Evolutionary conservation across 2,329 filamentous ascomycete species (phyloP).

Genomic region (Knufia fluminis): DNA sequence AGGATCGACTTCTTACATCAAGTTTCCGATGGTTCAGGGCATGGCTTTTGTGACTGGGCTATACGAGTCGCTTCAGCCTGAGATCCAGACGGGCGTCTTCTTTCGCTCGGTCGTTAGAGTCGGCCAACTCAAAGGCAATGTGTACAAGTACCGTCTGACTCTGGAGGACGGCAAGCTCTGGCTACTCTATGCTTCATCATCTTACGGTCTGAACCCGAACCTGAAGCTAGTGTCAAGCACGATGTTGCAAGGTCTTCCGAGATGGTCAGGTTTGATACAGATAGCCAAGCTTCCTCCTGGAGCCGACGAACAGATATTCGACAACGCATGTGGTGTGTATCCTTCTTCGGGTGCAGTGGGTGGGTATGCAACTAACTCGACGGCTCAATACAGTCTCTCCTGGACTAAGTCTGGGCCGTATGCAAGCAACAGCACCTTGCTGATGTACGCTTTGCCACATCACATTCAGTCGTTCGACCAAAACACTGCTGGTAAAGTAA

Average conservation of each 20-base stretch:
- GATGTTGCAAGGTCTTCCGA: slow-evolving; percentile 53
- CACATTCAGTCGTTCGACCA: slow-evolving; percentile 67
- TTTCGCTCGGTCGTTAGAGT: slow-evolving; percentile 55
- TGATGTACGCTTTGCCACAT: slow-evolving; percentile 86
- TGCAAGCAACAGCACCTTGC: slow-evolving; percentile 45
- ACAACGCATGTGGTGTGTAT: slow-evolving; percentile 67
- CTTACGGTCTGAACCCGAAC: slow-evolving; percentile 49
- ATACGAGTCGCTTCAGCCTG: slow-evolving; percentile 61
- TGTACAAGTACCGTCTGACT: slow-evolving; percentile 66
- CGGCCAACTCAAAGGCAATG: slow-evolving; percentile 49
- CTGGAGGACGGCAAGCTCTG: slow-evolving; percentile 66
- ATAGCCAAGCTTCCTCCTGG: slow-evolving; percentile 64
- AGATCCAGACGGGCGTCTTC: slow-evolving; percentile 64
- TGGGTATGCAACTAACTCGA: slow-evolving; percentile 50
- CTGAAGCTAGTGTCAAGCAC: slow-evolving; percentile 59
- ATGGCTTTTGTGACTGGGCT: slow-evolving; percentile 77
- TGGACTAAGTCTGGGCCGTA: slow-evolving; percentile 63
- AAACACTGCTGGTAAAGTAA: slow-evolving; percentile 41
- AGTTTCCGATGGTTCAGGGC: slow-evolving; percentile 78
- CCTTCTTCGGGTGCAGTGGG: slow-evolving; percentile 54
- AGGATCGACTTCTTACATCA: slow-evolving; percentile 52
- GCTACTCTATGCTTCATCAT: slow-evolving; percentile 66
- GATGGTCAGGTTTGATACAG: slow-evolving; percentile 73
- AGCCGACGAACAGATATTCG: slow-evolving; percentile 59
- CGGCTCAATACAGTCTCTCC: slow-evolving; percentile 62